Evolutionary conservation across 2,329 filamentous ascomycete species (phyloP), one percentile per base, ranked within the genome.

Genomic region (Trichoderma sp.): DNA sequence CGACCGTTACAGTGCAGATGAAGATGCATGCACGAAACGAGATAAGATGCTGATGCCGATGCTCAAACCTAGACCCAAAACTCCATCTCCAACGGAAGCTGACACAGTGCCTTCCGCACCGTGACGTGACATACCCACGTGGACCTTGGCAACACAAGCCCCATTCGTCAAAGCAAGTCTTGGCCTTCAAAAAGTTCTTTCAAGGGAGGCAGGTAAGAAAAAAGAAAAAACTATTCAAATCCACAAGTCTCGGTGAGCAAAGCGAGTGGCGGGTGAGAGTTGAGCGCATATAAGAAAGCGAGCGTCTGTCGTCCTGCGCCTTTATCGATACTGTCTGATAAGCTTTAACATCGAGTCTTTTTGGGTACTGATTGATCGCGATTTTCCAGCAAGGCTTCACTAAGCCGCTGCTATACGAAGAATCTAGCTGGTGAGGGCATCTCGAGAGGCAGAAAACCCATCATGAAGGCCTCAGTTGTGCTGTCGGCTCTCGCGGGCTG

Each of bases 401-500:
- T 6, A 5, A 27, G 18, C 18, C 29, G 65, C 16, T 68, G 27
- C 14, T 53, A 18, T 24, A 68, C 41, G n/a, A 56, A 8, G 11
- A 18, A 24, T 12, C 27, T 4, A 4, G 14, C 0, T 24, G n/a
- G 38, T 14, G 14, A 14, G 21, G 21, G 8, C 6, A 8, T 27
- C 33, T 50, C 6, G 1, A 38, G 24, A 31, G 45, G 50, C n/a
- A 2, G 56, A 11, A 45, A 27, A n/a, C 6, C 1, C 27, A 63
- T n/a, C 21, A 76, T 73, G 66, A 75, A 68, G 64, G 18, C 53
- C 12, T 65, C 78, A 2, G 69, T 81, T 63, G 80, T 81, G 24
- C 71, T 84, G 59, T 79, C 78, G 3, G 77, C 81, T n/a, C 79
- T 82, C 35, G 81, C 78, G n/a, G 67, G 60, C 33, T 75, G 74